Evolutionary conservation across 306 rosid species (phyloP).

Genomic region (Vicia sativa): DNA sequence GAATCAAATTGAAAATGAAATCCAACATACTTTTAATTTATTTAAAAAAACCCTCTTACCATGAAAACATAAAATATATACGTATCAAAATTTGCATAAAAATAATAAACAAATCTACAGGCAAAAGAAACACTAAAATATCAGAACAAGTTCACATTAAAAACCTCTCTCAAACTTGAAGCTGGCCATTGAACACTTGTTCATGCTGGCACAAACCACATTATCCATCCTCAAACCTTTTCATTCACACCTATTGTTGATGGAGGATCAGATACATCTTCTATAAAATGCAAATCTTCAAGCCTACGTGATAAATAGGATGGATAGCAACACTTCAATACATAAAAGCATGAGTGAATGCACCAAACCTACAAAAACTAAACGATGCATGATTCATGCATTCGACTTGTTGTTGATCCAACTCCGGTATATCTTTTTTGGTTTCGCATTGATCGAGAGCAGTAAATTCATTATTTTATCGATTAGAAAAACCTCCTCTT

Average conservation of each 20-base stretch:
- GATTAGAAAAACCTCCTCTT: slow-evolving; percentile 67
- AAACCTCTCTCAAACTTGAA: slow-evolving; percentile 36
- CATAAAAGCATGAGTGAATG: slow-evolving; percentile 13
- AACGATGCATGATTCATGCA: slow-evolving; percentile 43
- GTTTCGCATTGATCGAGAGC: slow-evolving; percentile 30
- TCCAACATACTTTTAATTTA: not conserved
- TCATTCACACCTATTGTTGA: slow-evolving; percentile 35
- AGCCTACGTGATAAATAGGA: slow-evolving; percentile 5
- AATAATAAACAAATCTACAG: slow-evolving; percentile 37
- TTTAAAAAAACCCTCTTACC: slow-evolving; percentile 6
- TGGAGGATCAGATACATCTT: slow-evolving; percentile 29
- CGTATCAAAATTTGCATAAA: slow-evolving; percentile 13
- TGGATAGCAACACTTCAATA: no score
- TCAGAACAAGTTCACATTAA: slow-evolving; percentile 26
- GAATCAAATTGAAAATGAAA: slow-evolving; percentile 5
- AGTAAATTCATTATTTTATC: slow-evolving; percentile 31
- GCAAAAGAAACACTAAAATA: slow-evolving; percentile 33
- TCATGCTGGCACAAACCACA: slow-evolving; percentile 40
- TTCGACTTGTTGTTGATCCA: slow-evolving; percentile 23
- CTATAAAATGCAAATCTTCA: slow-evolving; percentile 35
- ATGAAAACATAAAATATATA: slow-evolving; percentile 13
- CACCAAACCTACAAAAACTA: slow-evolving; percentile 44
- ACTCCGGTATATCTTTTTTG: slow-evolving; percentile 15
- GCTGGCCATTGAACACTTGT: slow-evolving; percentile 21
- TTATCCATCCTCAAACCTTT: slow-evolving; percentile 29